Conservation (phyloP, 257 asterid genomes). For the Forsythia suspensa region DNA sequence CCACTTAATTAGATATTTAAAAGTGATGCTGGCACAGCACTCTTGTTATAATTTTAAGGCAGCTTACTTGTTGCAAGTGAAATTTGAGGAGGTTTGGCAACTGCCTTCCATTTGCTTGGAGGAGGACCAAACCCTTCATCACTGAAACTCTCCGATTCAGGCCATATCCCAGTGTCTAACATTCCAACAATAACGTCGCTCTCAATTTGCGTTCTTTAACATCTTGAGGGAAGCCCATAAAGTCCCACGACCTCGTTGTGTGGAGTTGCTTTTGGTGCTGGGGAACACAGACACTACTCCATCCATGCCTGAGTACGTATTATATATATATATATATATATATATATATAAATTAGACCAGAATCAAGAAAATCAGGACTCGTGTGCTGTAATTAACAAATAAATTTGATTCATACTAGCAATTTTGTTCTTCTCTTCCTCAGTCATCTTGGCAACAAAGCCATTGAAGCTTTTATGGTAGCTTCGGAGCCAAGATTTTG, state of each 20-base stretch:
- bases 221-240: conserved; percentile 48
- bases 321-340: neutral
- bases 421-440: conserved; percentile 43
- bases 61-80: conserved; percentile 52
- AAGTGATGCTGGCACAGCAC: too few relatives aligned
- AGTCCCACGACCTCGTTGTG: conserved; percentile 68
- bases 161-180: conserved; percentile 61
- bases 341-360: neutral
- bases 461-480: conserved; percentile 68
- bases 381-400: too few relatives aligned
- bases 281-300: conserved; percentile 57
- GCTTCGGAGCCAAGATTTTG: conserved; percentile 42
- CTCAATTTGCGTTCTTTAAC: conserved; percentile 27
- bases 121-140: conserved; percentile 34
- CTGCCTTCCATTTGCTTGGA: conserved; percentile 53
- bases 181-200: conserved; percentile 44
- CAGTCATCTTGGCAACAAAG: conserved; percentile 52
- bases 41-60: neutral
- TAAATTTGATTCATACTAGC: conserved; percentile 30
- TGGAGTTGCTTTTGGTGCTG: conserved; percentile 46
- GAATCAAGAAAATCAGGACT: neutral
- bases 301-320: conserved; percentile 32
- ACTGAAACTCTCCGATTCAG: conserved; percentile 49
- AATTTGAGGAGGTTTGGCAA: conserved; percentile 39
- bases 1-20: neutral